phyloP scores from a whole-genome alignment of 1,284 basidiomycete species.

The Fomitiporia mediterranea region DNA sequence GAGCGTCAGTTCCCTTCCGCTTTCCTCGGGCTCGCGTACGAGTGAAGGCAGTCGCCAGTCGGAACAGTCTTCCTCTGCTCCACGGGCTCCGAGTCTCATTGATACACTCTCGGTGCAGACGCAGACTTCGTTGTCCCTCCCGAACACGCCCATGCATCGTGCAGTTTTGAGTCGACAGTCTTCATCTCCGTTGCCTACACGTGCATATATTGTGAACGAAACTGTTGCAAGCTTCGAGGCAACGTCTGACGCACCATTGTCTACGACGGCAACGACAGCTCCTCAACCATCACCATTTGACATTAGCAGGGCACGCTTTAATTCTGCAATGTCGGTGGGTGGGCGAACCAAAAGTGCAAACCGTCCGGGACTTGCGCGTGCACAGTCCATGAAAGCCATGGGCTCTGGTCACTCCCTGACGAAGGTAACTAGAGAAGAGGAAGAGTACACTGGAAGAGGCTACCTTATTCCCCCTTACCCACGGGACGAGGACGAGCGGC shows the following conservation, averaged over 20 bases:
- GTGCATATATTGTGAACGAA: conserved; percentile 5
- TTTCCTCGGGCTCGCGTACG: background rate
- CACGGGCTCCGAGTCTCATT: conserved; percentile 24
- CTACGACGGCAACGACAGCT: background rate
- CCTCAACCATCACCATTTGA: background rate
- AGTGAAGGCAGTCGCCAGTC: background rate
- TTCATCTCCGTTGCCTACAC: conserved; percentile 49
- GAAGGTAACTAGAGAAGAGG: conserved; percentile 58
- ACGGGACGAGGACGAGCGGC: conserved; percentile 73
- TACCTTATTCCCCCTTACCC: conserved; percentile 80
- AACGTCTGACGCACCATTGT: background rate
- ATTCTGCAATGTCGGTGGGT: background rate
- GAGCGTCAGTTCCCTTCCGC: background rate
- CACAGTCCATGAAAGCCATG: conserved; percentile 19
- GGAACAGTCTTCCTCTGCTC: background rate
- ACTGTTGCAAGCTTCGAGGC: too few species aligned
- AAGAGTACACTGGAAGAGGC: conserved; percentile 53
- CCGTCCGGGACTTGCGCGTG: conserved; percentile 12
- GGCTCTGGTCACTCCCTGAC: conserved; percentile 24
- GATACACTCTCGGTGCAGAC: conserved; percentile 28
- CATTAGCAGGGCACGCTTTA: background rate
- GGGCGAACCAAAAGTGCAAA: background rate
- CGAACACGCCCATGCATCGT: conserved; percentile 40
- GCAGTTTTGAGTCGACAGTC: conserved; percentile 55
- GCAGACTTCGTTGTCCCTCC: conserved; percentile 33